Base-by-base conservation (phyloP, 805 yeast species). In the Candida montana region DNA sequence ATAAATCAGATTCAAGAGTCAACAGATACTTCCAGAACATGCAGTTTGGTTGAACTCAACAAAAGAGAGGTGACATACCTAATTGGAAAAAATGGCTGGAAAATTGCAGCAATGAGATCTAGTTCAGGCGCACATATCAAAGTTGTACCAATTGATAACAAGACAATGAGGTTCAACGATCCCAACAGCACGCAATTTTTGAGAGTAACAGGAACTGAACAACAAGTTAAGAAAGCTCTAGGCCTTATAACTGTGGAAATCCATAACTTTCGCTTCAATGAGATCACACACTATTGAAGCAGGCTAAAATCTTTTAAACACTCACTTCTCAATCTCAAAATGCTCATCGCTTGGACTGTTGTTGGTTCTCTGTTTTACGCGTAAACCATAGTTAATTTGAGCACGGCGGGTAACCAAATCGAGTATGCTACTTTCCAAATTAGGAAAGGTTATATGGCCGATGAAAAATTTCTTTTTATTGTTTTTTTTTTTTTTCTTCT, bases 71-170 rank as follows among this genome's bases (percentile, higher is more conserved):
- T 71, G 2, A 59, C 71, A 1, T 63, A 56, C 36, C 46, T 73
- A 7, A 72, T 74, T 37, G 79, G 79, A 0, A 59, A 52, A 19
- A 52, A 54, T n/a, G 79, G 79, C 1, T 29, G 46, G 16, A 56
- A 63, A 32, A 71, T 74, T 12, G 61, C 58, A 30, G 37, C 39
- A 5, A 53, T 73, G 9, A 46, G 77, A 26, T 51, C 53, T 5
- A 37, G 39, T 19, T 59, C 72, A 1, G 47, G 55, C 0, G 73
- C 76, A 5, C 53, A 47, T 9, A 62, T 74, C 30, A 67, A 68
- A 39, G 63, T 73, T 5, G 48, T 68, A 11, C 71, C 71, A 0
- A 40, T 65, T 11, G 45, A 54, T 7, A 41, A n/a, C n/a, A n/a
- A 50, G 15, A 50, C 50, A n/a, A 47, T 48, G 16, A 34, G 31